Percentiles rank a stretch among this genome's conserved stretches.
These are phyloP conservation scores for Xylariaceae sp. DNA, from an alignment of 2,329 filamentous ascomycete species.

Conservation along the genomic window DNA sequence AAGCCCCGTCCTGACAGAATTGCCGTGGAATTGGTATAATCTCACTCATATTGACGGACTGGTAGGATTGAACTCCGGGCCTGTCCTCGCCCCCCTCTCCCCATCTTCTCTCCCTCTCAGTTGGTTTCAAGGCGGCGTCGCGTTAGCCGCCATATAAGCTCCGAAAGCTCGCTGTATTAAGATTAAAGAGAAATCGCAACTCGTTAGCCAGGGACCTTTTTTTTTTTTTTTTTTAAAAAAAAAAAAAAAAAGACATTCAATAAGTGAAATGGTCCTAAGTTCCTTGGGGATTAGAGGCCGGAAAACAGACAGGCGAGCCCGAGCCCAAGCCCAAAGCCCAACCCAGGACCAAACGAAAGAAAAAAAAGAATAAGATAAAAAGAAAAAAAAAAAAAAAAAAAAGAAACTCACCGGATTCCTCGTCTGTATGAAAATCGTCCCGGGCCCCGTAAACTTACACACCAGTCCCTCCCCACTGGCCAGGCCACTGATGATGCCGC, in stretches of 20 bases:
- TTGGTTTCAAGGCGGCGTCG: constrained; percentile 28
- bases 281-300: too few species aligned
- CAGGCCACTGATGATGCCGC: constrained; percentile 85
- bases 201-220: constrained; percentile 8
- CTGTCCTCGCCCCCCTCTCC: too few species aligned
- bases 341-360: too few species aligned
- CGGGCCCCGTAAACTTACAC: constrained; percentile 89
- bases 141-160: constrained; percentile 47
- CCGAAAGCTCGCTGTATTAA: constrained; percentile 44
- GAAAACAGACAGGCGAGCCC: too few species aligned
- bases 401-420: constrained; percentile 62
- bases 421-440: constrained; percentile 88
- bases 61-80: too few species aligned
- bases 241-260: background rate
- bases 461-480: constrained; percentile 81
- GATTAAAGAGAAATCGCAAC: background rate
- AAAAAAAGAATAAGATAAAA: background rate
- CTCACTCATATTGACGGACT: too few species aligned
- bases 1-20: too few species aligned
- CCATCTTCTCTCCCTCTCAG: too few species aligned
- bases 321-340: too few species aligned
- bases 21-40: too few species aligned
- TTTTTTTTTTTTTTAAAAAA: background rate
- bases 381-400: background rate
- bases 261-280: background rate